Percentiles rank a stretch among this genome's conserved stretches.
phyloP scores from a whole-genome alignment of 768 basidiomycete species.

The Lactarius vividus region DNA sequence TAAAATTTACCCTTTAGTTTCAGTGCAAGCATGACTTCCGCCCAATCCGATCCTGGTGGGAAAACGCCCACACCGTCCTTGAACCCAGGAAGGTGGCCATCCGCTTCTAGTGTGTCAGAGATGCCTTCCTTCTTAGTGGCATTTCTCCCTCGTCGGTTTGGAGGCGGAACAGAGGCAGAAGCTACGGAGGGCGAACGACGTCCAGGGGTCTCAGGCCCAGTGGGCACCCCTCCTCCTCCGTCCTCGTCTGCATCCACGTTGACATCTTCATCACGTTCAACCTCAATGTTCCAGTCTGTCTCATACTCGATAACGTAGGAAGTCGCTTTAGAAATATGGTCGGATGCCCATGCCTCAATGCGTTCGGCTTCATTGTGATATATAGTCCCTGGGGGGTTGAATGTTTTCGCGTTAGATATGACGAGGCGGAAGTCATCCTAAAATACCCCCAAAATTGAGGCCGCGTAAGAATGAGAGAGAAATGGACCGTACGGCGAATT shows the following conservation, averaged over 20 bases:
- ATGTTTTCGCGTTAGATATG: constrained; percentile 67
- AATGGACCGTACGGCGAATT: constrained; percentile 58
- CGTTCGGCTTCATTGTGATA: constrained; percentile 73
- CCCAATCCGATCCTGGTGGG: constrained; percentile 67
- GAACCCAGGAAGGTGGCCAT: constrained; percentile 72
- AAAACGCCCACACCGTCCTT: constrained; percentile 75
- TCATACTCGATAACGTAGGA: constrained; percentile 78
- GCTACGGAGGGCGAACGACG: constrained; percentile 33
- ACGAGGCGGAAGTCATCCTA: constrained; percentile 64
- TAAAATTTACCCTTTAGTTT: constrained; percentile 64
- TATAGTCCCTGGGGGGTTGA: constrained; percentile 72
- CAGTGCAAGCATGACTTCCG: constrained; percentile 66
- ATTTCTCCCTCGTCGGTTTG: constrained; percentile 40
- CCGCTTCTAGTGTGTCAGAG: constrained; percentile 56
- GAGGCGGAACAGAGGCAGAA: constrained; percentile 20
- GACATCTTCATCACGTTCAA: constrained; percentile 47
- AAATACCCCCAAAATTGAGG: not conserved
- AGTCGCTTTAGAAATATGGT: constrained; percentile 69
- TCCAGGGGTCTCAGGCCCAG: constrained; percentile 31
- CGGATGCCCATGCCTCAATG: constrained; percentile 66
- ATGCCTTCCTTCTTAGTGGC: constrained; percentile 36
- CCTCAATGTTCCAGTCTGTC: constrained; percentile 80
- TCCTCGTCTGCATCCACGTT: constrained; percentile 47
- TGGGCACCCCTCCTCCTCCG: constrained; percentile 21
- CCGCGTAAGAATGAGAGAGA: not conserved